Conservation (phyloP, 129 eudicot genomes). For the Helianthus annuus region HanXRQr2.0-SUNRISE NC_035445.2:141269121-141269620, state of each 20-base stretch:
- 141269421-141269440: conserved; percentile 8
- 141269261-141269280: background rate
- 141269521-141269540: background rate
- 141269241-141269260: background rate
- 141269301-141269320: background rate
- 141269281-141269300: background rate
- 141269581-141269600: conserved; percentile 88
- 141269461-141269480: background rate
- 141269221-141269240: background rate
- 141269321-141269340: conserved; percentile 16
- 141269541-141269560: conserved; percentile 9
- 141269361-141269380: background rate
- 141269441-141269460: conserved; percentile 1
- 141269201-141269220: background rate
- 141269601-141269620: conserved; percentile 60
- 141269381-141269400: background rate
- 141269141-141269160: conserved; percentile 92
- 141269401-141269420: background rate
- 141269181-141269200: conserved; percentile 84
- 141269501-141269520: background rate
- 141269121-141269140: conserved; percentile 69
- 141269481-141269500: background rate
- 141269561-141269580: conserved; percentile 60
- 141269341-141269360: background rate
- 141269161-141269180: conserved; percentile 96